Evolutionary conservation across 2,329 filamentous ascomycete genomes (phyloP).

Genomic region (Parasarocladium wereldwijsianum): DNA sequence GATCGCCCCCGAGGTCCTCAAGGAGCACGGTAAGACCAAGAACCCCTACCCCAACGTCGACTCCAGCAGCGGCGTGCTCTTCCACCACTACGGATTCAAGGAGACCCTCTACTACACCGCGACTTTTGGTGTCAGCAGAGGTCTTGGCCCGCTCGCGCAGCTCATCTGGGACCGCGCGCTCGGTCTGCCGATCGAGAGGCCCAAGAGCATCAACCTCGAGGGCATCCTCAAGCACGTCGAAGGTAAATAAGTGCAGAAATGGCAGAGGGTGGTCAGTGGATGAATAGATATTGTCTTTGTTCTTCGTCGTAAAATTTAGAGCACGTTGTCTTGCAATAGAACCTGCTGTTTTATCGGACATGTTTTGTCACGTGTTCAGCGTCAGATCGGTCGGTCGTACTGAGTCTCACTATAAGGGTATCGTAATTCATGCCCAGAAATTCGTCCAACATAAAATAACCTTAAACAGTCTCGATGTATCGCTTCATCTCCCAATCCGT

Average conservation of each 20-base stretch:
- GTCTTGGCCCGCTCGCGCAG: constrained; percentile 80
- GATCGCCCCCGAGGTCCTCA: constrained; percentile 80
- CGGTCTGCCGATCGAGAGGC: constrained; percentile 88
- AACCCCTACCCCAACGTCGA: constrained; percentile 98
- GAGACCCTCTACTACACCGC: constrained; percentile 90
- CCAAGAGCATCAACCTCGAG: constrained; percentile 91
- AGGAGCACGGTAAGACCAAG: constrained; percentile 94
- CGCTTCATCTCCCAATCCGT: no score
- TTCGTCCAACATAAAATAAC: no score
- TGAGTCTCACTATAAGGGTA: no score
- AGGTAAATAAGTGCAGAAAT: constrained; percentile 19
- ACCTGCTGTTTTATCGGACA: no score
- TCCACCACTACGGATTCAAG: constrained; percentile 96
- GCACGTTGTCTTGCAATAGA: no score
- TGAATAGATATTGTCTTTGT: neutral
- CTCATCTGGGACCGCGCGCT: constrained; percentile 92
- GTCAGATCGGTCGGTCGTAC: no score
- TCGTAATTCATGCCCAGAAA: no score
- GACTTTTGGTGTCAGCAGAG: constrained; percentile 54
- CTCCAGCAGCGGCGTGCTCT: constrained; percentile 80
- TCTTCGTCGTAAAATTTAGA: no score
- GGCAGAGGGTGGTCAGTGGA: neutral
- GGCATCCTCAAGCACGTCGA: constrained; percentile 61
- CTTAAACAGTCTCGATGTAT: no score
- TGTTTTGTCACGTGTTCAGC: no score